Evolutionary conservation across 768 basidiomycete species (phyloP), one percentile per base, ranked within the genome.

Genomic region (Amanita rimosa): DNA sequence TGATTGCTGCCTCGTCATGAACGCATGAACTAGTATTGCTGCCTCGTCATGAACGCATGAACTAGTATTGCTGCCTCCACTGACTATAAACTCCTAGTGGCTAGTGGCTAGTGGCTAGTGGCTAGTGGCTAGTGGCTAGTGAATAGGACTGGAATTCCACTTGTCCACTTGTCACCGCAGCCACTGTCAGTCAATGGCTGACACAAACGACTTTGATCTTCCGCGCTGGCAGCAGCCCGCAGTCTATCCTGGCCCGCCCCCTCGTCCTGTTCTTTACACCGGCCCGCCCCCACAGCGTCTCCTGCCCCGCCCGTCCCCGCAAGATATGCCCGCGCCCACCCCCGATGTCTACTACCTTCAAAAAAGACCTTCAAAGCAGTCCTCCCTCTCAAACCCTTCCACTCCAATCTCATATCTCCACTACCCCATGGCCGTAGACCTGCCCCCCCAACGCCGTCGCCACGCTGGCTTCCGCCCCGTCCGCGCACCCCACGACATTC

Each of bases 191-290:
- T n/a, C n/a, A n/a, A 24, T 85, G 72, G 71, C 74, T 68, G 78
- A 77, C 70, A 66, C 79, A 59, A 84, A 85, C 80, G 84, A 87
- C 71, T 89, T 85, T 68, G 85, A 86, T 67, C 57, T 97, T 76
- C 74, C 81, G 73, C 57, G 76, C 78, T 78, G 76, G 83, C 81
- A 67, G 71, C 77, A 62, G 36, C 67, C 80, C 10, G 61, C 70
- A 17, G 78, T 64, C 49, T 84, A 79, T 60, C 63, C 81, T 53
- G 73, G 63, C 8, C 64, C 67, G 55, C 81, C 78, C 58, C 77
- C 82, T 54, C 27, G 27, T 9, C 27, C 27, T 27, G 27, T 9
- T 9, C 75, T 82, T 55, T 73, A 84, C 38, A 76, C 85, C 55
- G 86, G 83, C 63, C 81, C 46, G 88, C 85, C 40, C 61, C 85